These are phyloP conservation scores for Coleophoma cylindrospora DNA, from an alignment of 2,329 filamentous ascomycete species.

Conservation along the genomic window DNA sequence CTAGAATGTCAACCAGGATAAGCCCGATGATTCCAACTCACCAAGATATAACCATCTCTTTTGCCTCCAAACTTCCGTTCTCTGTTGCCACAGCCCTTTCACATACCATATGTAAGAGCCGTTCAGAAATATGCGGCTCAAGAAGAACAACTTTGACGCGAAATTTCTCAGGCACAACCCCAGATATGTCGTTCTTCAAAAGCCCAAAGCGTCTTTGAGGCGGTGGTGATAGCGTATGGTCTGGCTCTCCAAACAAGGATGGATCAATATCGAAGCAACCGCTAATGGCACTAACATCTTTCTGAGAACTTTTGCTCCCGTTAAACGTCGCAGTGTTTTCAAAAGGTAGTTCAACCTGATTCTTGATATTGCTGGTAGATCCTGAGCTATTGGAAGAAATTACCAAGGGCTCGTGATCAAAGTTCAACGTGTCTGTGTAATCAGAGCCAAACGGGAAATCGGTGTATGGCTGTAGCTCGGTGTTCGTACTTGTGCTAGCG, in stretches of 20 bases:
- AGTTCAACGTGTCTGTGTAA: too few relatives aligned
- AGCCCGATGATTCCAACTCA: constrained; percentile 3
- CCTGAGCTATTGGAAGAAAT: not conserved
- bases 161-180: constrained; percentile 17
- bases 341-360: not conserved
- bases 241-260: not conserved
- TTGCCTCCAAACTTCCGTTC: constrained; percentile 18
- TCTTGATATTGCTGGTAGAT: too few relatives aligned
- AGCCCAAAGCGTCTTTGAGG: not conserved
- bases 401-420: not conserved
- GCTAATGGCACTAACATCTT: too few relatives aligned
- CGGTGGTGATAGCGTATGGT: not conserved
- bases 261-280: too few relatives aligned
- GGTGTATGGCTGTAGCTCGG: too few relatives aligned
- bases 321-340: not conserved
- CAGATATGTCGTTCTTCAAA: not conserved
- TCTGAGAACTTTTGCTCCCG: too few relatives aligned
- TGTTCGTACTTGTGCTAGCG: too few relatives aligned
- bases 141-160: constrained; percentile 18
- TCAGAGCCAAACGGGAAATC: too few relatives aligned
- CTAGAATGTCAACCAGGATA: too few relatives aligned
- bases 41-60: constrained; percentile 22
- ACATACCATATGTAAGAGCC: constrained; percentile 20
- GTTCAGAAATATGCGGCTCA: constrained; percentile 20
- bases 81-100: constrained; percentile 10